Base-by-base conservation (phyloP, 2,329 filamentous ascomycete species). In the Clonostachys sp. region DNA sequence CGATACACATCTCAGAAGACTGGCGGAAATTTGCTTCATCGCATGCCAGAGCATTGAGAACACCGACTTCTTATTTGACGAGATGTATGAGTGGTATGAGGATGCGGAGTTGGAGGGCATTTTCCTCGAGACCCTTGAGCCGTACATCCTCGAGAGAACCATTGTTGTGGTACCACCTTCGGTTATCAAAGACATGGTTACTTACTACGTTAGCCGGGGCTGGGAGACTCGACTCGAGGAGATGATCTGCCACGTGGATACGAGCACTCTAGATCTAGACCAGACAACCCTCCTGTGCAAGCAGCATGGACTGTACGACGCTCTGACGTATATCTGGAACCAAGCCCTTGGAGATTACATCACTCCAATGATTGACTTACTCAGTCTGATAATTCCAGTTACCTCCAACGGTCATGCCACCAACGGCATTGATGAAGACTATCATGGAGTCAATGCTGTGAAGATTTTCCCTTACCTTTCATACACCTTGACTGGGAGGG, bases 401-500 rank as follows among this genome's bases (percentile, higher is more conserved):
- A 77, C 78, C 65, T 74, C 77, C 56, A 76, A 76, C 47, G 77
- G 77, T 12, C 75, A 81, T 48, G 64, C 72, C 36, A 64, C 77
- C 9, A 75, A 74, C 38, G 76, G 76, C 49, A 81, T 80, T 51
- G 75, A 83, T 36, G 74, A 80, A 46, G 81, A 86, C 45, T 74
- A 80, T 12, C 80, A 80, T 56, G 77, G 80, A 48, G 78, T 84
- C 24, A 87, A 90, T 57, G 91, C 89, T 4, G 79, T 89, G 64
- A 99, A 97, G 63, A 84, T 96, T 51, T 99, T 96, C 56, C 89
- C 94, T 0, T 99, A 96, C 59, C 76, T 99, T 7, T 95, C 94
- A 1, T 97, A 95, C 61, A 85, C 86, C 5, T 77, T 97, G 46
- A 97, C 94, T 0, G 87, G 91, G 14, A 83, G 94, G 38, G 73